Evolutionary conservation across 1,139 yeast species (phyloP), one percentile per base, ranked within the genome.

Genomic region (Candida buenavistaensis): DNA sequence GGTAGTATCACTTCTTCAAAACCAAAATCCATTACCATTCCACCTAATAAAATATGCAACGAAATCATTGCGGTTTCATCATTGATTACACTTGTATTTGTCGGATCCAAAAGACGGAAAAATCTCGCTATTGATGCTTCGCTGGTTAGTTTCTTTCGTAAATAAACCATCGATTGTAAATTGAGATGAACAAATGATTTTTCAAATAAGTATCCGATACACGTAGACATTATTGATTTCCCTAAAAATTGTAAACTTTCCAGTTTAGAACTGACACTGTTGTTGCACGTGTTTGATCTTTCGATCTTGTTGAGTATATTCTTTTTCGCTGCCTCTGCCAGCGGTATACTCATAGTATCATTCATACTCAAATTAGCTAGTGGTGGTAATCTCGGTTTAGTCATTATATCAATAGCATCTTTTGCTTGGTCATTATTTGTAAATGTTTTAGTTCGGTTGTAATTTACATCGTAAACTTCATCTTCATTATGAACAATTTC

Each of bases 11-110:
- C 68, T 1, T 72, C 57, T 50, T 86, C 89, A 52, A 86, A 84
- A 1, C 95, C 95, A 61, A 82, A 86, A 55, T 85, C 95, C 47
- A 80, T 82, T 24, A 82, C 73, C 43, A 89, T 75, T 11, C 82
- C 79, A 2, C 95, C 95, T 17, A 86, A 51, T 15, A 83, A 54
- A 19, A 82, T 72, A 46, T 73, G 72, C 30, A 86, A 62, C 23
- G 80, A 63, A 24, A 69, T 65, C 1, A 73, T 62, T 0, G 79
- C 78, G 4, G 71, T 59, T 28, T 71, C 73, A 36, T 78, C 78
- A 35, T 57, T 62, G 13, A 58, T 50, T 10, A 51, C 41, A 2
- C 70, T 57, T 1, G 40, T 30, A 22, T 32, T 33, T 17, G 55
- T 51, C 3, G 71, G 66, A 38, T 78, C 83, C 36, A 80, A 54